Evolutionary conservation across 164 flowering plant genomes (phyloP).

Genomic region (Sedum album): DNA sequence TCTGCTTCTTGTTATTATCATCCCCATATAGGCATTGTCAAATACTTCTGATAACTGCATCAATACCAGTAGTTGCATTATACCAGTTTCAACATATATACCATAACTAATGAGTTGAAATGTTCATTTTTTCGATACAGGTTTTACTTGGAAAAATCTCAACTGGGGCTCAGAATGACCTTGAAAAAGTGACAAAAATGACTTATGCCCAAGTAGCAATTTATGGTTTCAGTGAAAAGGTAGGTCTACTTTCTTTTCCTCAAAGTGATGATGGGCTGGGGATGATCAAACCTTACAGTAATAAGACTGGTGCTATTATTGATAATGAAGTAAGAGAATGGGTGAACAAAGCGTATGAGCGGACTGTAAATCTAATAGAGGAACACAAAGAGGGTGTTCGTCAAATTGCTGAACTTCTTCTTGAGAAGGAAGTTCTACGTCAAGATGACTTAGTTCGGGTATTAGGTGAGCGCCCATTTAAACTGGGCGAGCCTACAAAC

Average conservation of each 20-base stretch:
- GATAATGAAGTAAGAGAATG: conserved; percentile 84
- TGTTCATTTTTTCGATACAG: conserved; percentile 25
- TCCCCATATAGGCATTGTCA: background rate
- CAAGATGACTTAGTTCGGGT: conserved; percentile 67
- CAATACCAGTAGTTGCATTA: background rate
- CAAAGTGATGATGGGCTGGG: conserved; percentile 58
- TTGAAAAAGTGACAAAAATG: conserved; percentile 93
- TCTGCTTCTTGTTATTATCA: background rate
- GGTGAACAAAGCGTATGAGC: conserved; percentile 69
- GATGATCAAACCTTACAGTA: conserved; percentile 85
- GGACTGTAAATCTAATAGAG: conserved; percentile 55
- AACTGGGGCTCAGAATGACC: conserved; percentile 89
- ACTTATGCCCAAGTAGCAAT: conserved; percentile 86
- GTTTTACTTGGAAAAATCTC: conserved; percentile 81
- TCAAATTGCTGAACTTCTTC: conserved; percentile 70
- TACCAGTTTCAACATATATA: too few relatives aligned
- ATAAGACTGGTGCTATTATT: conserved; percentile 75
- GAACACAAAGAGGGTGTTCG: conserved; percentile 75
- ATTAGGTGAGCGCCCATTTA: conserved; percentile 77
- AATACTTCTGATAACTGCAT: background rate
- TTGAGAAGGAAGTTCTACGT: conserved; percentile 87
- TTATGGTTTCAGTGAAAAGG: conserved; percentile 86
- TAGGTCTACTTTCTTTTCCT: conserved; percentile 90
- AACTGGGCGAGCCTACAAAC: conserved; percentile 51
- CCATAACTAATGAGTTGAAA: background rate